Conservation (phyloP, 768 basidiomycete genomes). For the Termitomyces sp. region DNA sequence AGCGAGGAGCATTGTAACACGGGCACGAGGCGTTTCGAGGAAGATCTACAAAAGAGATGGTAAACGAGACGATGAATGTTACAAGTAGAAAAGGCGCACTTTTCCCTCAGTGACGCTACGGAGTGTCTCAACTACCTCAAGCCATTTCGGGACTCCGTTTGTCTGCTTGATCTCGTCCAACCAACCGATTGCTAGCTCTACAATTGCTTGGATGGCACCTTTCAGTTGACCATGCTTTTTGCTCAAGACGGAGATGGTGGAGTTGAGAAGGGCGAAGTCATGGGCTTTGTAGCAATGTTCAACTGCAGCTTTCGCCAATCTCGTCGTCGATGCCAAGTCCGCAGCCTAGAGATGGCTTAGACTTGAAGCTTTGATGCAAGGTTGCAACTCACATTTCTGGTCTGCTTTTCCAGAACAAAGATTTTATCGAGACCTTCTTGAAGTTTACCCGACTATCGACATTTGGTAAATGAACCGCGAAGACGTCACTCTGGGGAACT, state of each 20-base stretch:
- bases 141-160: conserved; percentile 70
- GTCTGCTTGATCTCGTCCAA: conserved; percentile 66
- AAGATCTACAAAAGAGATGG: conserved; percentile 66
- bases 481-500: background rate
- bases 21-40: conserved; percentile 92
- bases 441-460: conserved; percentile 64
- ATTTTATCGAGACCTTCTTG: conserved; percentile 89
- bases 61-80: background rate
- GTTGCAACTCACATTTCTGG: conserved; percentile 69
- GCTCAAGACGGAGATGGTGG: conserved; percentile 60
- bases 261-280: conserved; percentile 68
- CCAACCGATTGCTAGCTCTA: conserved; percentile 82
- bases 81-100: conserved; percentile 37
- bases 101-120: conserved; percentile 95
- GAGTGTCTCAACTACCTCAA: conserved; percentile 85
- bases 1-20: conserved; percentile 85
- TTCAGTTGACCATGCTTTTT: conserved; percentile 99
- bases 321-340: conserved; percentile 87
- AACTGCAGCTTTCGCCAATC: conserved; percentile 69
- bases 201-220: conserved; percentile 83
- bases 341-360: conserved; percentile 58
- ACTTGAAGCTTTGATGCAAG: background rate
- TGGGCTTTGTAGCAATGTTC: conserved; percentile 68
- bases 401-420: conserved; percentile 87
- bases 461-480: background rate